Percentiles rank a stretch among this genome's conserved stretches.
Evolutionary conservation across 2,329 filamentous ascomycete genomes (phyloP).

Genomic region (Ophiostoma australiae): DNA sequence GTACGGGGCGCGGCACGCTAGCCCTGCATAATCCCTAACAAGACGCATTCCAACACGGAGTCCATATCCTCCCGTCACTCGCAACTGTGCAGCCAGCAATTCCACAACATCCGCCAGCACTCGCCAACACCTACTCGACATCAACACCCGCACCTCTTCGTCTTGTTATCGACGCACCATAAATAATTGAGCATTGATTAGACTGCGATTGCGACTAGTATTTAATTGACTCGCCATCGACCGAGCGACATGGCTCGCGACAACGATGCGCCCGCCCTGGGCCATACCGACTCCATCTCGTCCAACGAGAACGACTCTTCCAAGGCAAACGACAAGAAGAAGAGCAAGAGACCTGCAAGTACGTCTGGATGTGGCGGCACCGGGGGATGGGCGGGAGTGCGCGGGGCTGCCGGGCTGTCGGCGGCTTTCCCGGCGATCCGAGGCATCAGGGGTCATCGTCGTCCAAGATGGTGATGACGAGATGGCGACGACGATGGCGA

Average conservation of each 20-base stretch:
- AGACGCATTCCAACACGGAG: slow-evolving; percentile 5
- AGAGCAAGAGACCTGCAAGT: slow-evolving; percentile 91
- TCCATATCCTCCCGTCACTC: background rate
- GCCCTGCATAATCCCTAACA: background rate
- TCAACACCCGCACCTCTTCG: background rate
- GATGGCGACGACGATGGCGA: background rate
- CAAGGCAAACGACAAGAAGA: slow-evolving; percentile 67
- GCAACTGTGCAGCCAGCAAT: background rate
- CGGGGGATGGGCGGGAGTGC: background rate
- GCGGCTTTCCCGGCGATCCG: slow-evolving; percentile 18
- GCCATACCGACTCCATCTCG: slow-evolving; percentile 49
- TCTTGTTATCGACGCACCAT: background rate
- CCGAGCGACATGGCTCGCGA: slow-evolving; percentile 39
- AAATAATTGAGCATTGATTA: background rate
- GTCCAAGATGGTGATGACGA: background rate
- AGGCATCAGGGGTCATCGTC: background rate
- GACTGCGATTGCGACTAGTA: no score
- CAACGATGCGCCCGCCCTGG: slow-evolving; percentile 35
- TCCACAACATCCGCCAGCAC: background rate
- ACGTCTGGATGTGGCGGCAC: slow-evolving; percentile 34
- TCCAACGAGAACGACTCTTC: slow-evolving; percentile 47
- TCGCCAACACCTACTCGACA: background rate
- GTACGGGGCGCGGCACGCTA: slow-evolving; percentile 10
- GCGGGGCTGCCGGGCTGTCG: background rate
- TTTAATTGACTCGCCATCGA: background rate